Conservation (phyloP, 371 early-diverging fungal species). For the Haplosporangium sp. region DNA sequence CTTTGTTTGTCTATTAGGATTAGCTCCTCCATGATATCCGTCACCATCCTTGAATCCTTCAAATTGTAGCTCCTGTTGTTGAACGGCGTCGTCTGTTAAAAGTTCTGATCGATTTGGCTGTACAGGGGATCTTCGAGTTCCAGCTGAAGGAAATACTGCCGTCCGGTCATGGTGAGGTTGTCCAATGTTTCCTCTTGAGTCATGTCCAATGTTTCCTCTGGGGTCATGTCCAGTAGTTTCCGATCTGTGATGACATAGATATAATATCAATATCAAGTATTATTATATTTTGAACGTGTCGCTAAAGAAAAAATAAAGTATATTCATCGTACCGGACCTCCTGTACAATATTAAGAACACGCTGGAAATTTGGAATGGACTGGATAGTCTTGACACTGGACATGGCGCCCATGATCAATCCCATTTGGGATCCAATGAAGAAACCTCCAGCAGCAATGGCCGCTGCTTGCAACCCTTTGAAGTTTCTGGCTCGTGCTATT, state of each 20-base stretch:
- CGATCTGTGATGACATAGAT: no score
- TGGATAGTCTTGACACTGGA: conserved; percentile 45
- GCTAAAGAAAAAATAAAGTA: no score
- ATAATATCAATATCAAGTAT: no score
- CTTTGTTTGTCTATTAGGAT: conserved; percentile 12
- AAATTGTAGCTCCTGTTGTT: conserved; percentile 17
- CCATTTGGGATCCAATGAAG: conserved; percentile 41
- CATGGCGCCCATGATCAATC: conserved; percentile 45
- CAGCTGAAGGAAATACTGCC: conserved; percentile 21
- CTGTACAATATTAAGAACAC: conserved; percentile 47
- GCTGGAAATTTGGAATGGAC: conserved; percentile 49
- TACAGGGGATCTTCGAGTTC: conserved; percentile 26
- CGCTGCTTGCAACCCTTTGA: conserved; percentile 32
- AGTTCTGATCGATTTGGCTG: conserved; percentile 41
- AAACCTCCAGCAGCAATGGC: conserved; percentile 33
- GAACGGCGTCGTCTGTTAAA: conserved; percentile 33
- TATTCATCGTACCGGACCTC: conserved; percentile 35
- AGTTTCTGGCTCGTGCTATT: conserved; percentile 39
- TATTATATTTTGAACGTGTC: no score
- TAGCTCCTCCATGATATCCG: conserved; percentile 45
- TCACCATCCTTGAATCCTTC: conserved; percentile 34
- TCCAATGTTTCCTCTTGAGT: background rate
- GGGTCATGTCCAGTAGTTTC: no score
- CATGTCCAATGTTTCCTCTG: no score
- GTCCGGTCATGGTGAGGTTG: conserved; percentile 26